Conservation (phyloP, 495 filamentous ascomycete species). For the Penicillium macrosclerotiorum region DNA sequence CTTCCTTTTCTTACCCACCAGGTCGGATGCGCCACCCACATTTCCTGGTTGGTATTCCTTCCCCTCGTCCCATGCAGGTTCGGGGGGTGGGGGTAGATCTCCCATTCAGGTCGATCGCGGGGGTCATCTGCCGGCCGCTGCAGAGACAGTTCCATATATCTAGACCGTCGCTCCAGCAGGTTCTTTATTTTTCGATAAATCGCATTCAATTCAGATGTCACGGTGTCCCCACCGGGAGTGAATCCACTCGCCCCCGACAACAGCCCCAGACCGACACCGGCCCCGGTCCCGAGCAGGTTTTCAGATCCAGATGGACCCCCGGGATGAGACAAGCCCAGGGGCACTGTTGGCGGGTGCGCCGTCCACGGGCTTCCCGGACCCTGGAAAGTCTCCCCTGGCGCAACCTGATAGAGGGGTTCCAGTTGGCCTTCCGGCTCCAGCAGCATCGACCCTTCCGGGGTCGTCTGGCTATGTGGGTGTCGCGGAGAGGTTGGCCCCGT, state of each 20-base stretch:
- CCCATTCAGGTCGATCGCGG: conserved; percentile 78
- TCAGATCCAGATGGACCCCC: too few relatives aligned
- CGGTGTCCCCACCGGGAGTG: conserved; percentile 60
- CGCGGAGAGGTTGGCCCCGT: conserved; percentile 7
- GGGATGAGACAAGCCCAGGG: too few relatives aligned
- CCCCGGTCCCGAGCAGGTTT: too few relatives aligned
- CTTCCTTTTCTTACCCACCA: conserved; percentile 62
- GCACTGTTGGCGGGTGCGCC: too few relatives aligned
- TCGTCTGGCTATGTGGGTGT: conserved; percentile 6
- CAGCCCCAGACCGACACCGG: conserved; percentile 49
- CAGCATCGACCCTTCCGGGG: conserved; percentile 13
- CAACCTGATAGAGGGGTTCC: conserved; percentile 3
- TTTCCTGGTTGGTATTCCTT: conserved; percentile 43
- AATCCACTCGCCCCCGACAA: conserved; percentile 43
- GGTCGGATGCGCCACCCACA: conserved; percentile 19
- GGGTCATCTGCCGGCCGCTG: conserved; percentile 81
- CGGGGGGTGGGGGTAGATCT: conserved; percentile 89
- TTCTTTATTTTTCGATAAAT: conserved; percentile 88
- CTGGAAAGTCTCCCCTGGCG: conserved; percentile 6
- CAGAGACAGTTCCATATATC: conserved; percentile 83
- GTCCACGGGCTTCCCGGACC: conserved; percentile 28
- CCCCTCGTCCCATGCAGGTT: conserved; percentile 82
- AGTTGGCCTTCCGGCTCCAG: conserved; percentile 16
- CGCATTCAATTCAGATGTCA: conserved; percentile 74
- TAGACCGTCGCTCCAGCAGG: conserved; percentile 79